Evolutionary conservation across 179 eudicot species (phyloP).

Genomic region (Amaranthus tricolor): DNA sequence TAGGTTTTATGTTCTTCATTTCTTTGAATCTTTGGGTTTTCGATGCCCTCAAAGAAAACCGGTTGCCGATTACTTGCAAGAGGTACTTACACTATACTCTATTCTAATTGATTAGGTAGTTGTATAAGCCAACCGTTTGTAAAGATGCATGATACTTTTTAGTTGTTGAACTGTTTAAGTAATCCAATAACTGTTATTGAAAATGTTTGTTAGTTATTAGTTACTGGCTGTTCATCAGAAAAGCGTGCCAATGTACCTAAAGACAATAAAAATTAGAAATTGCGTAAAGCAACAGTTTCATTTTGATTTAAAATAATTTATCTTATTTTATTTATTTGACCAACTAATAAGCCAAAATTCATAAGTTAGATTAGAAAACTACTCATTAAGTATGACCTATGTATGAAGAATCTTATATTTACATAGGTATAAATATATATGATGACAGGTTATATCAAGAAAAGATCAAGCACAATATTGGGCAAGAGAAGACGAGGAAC

Average conservation of each 20-base stretch:
- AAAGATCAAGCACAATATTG: conserved; percentile 39
- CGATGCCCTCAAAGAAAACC: conserved; percentile 35
- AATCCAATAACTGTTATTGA: too few species aligned
- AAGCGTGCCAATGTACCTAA: too few species aligned
- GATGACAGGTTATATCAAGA: conserved; percentile 30
- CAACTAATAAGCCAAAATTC: too few species aligned
- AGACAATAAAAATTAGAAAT: too few species aligned
- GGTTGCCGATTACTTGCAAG: conserved; percentile 38
- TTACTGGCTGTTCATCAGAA: too few species aligned
- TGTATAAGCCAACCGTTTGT: not conserved
- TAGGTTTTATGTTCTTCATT: conserved; percentile 25
- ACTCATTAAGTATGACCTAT: not conserved
- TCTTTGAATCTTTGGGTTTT: conserved; percentile 35
- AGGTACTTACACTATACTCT: conserved; percentile 12
- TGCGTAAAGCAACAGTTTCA: too few species aligned
- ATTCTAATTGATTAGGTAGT: not conserved
- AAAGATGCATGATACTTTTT: not conserved
- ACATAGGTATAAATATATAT: not conserved
- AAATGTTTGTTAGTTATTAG: too few species aligned
- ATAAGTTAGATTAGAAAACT: not conserved
- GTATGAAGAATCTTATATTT: not conserved
- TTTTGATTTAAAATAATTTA: too few species aligned
- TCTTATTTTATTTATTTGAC: too few species aligned
- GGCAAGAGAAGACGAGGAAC: conserved; percentile 21
- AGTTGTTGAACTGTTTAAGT: not conserved